Evolutionary conservation across 305 asterid genomes (phyloP).

Genomic region (Fraxinus paxiana): DNA sequence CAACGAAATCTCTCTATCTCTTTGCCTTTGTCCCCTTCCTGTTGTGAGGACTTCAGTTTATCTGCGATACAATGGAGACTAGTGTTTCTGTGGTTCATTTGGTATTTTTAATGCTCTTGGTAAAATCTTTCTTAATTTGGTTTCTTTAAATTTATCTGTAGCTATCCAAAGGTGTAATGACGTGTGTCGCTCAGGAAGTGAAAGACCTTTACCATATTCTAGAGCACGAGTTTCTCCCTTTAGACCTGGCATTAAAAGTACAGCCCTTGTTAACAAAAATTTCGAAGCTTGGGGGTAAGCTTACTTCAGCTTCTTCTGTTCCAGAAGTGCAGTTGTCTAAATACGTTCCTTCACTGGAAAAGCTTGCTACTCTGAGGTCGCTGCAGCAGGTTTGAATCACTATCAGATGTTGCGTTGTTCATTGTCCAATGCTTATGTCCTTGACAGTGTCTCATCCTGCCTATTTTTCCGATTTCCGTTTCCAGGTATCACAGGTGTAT

Average conservation of each 20-base stretch:
- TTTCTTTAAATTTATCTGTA: slow-evolving; percentile 23
- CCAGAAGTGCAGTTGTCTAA: slow-evolving; percentile 72
- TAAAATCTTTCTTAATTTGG: background rate
- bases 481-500: slow-evolving; percentile 78
- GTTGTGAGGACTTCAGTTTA: background rate
- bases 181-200: slow-evolving; percentile 76
- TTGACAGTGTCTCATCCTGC: background rate
- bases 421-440: slow-evolving; percentile 1
- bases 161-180: slow-evolving; percentile 84
- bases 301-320: slow-evolving; percentile 72
- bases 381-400: slow-evolving; percentile 61
- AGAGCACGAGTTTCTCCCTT: slow-evolving; percentile 67
- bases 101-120: background rate
- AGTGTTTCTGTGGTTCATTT: slow-evolving; percentile 6
- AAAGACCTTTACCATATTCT: slow-evolving; percentile 73
- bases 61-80: background rate
- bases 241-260: slow-evolving; percentile 64
- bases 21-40: background rate
- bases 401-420: background rate
- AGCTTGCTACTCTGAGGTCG: slow-evolving; percentile 76
- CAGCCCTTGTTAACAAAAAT: slow-evolving; percentile 62
- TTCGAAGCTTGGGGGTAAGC: slow-evolving; percentile 82
- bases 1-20: background rate
- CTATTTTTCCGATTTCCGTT: slow-evolving; percentile 2
- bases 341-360: slow-evolving; percentile 69